phyloP scores from a whole-genome alignment of 805 yeast genomes.

The Candida rishiriensis region DNA sequence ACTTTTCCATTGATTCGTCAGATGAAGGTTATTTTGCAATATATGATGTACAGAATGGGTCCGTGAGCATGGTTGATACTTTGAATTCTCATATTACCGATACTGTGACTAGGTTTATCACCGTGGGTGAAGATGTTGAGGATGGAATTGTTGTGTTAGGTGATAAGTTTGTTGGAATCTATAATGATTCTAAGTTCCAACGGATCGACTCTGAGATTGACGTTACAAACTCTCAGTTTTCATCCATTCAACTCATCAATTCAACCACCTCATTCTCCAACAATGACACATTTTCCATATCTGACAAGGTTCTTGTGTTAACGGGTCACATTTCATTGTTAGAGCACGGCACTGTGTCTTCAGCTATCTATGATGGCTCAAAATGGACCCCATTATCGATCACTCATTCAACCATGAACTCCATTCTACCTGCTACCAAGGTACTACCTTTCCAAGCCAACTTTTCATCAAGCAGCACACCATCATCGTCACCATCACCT shows the following conservation, averaged over 20 bases:
- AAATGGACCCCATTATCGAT: constrained; percentile 64
- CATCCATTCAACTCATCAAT: constrained; percentile 32
- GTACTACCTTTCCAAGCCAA: not conserved
- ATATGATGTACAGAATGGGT: constrained; percentile 46
- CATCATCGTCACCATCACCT: constrained; percentile 5
- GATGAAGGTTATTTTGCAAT: constrained; percentile 40
- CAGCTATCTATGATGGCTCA: constrained; percentile 62
- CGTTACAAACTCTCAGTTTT: constrained; percentile 32
- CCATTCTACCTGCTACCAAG: constrained; percentile 16
- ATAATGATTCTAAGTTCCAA: constrained; percentile 47
- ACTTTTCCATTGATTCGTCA: constrained; percentile 33
- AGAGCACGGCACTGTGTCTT: constrained; percentile 51
- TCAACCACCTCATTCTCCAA: constrained; percentile 27
- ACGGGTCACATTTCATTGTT: constrained; percentile 51
- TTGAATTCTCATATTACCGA: constrained; percentile 27
- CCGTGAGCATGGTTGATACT: constrained; percentile 16
- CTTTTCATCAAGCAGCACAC: constrained; percentile 3
- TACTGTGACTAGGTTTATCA: constrained; percentile 24
- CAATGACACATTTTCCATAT: constrained; percentile 31
- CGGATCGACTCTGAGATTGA: constrained; percentile 34
- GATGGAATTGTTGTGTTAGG: constrained; percentile 43
- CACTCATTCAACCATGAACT: constrained; percentile 29
- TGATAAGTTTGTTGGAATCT: constrained; percentile 32
- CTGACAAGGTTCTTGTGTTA: constrained; percentile 45
- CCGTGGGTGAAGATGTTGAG: constrained; percentile 22